Base-by-base conservation (phyloP, 345 rosid genomes). In the Populus tremula region DNA sequence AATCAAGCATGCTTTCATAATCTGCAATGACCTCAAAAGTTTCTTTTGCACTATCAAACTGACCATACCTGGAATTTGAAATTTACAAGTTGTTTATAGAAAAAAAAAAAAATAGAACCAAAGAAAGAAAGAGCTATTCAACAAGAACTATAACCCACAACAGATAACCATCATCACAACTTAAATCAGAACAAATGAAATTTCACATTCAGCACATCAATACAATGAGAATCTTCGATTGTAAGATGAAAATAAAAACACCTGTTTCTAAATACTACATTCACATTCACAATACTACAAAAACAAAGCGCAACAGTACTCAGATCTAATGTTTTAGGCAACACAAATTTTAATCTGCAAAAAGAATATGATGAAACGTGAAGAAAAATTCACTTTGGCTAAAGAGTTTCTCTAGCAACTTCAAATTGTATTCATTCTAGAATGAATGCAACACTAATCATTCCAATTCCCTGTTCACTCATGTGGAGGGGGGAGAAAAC, bases 11-110 rank as follows among this genome's bases (percentile, higher is more conserved):
- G 88, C 97, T 91, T 87, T 92, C 98, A 69, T 91, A 88, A 90
- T 96, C 99, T 21, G 91, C 90, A 78, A 93, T 93, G 73, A 91
- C 98, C 89, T 93, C 99, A 84, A 96, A 96, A 54, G 98, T 96
- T 85, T 96, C 99, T 88, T 96, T 96, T 5, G 97, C 97, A 65
- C 88, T 84, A 83, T 96, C 98, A 79, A 93, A 93, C 85, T 96
- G 99, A 72, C 98, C 98, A 79, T 96, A 93, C 86, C 99, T 93
- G 88, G 88, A 90, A 74, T 77, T 72, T 75, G 59, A 74, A 72
- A 80, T 61, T 54, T 61, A n/a, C 27, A 43, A 61, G 61, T 82
- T 33, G 78, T 64, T 70, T 23, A 71, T 33, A 33, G 4, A 0
- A 33, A 33, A 33, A 33, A 33, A 33, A 33, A 33, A 33, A 33